These are phyloP conservation scores for Russula vinacea DNA, from an alignment of 768 basidiomycete genomes.

Conservation along the genomic window DNA sequence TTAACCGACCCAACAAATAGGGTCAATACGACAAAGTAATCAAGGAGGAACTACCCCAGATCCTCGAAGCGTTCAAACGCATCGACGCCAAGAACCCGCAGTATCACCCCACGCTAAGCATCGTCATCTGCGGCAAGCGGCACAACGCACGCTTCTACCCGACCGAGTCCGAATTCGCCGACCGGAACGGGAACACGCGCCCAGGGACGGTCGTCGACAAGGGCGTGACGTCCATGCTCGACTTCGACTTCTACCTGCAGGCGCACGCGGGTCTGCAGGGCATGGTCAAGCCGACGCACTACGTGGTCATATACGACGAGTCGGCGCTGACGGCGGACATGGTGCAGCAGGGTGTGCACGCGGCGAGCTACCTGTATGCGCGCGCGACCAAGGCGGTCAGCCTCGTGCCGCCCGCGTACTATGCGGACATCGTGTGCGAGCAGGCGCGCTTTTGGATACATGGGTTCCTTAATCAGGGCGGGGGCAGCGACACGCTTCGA, in stretches of 20 bases:
- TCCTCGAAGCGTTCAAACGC: conserved; percentile 57
- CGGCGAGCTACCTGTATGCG: conserved; percentile 70
- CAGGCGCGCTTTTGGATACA: conserved; percentile 74
- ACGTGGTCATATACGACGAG: conserved; percentile 79
- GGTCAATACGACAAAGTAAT: conserved; percentile 70
- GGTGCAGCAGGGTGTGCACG: conserved; percentile 69
- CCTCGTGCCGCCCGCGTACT: conserved; percentile 75
- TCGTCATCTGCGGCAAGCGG: conserved; percentile 76
- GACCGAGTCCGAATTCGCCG: conserved; percentile 46
- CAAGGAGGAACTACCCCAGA: conserved; percentile 56
- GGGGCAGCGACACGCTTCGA: conserved; percentile 34
- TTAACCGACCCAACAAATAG: conserved; percentile 37
- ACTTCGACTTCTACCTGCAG: conserved; percentile 43
- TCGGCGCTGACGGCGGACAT: conserved; percentile 63
- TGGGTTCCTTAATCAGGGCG: conserved; percentile 54
- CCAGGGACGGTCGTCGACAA: conserved; percentile 81
- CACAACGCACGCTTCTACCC: conserved; percentile 66
- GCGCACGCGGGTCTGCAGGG: conserved; percentile 75
- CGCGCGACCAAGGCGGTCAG: conserved; percentile 83
- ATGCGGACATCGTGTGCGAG: conserved; percentile 81
- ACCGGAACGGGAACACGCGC: conserved; percentile 69
- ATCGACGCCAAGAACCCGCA: conserved; percentile 43
- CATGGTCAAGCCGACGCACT: conserved; percentile 69
- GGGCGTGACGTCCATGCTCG: conserved; percentile 56
- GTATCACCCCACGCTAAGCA: conserved; percentile 64